A percentile compares a stretch with the other conserved stretches of the same genome.
Conservation (phyloP, 345 rosid genomes). For the Eucalyptus polybractea region DNA sequence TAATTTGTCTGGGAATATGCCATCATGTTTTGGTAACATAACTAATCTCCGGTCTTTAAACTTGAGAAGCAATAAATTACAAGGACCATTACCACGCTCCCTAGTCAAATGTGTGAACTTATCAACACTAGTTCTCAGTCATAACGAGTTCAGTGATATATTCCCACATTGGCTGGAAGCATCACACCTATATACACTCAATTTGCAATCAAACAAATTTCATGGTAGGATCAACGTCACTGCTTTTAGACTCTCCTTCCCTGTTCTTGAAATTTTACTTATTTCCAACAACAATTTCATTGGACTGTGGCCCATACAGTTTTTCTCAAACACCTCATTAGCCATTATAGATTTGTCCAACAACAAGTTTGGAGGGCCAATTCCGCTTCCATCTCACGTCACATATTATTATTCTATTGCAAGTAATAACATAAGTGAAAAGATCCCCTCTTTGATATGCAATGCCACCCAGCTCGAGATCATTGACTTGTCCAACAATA, state of each 20-base stretch:
- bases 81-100: too few relatives aligned
- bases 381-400: background rate
- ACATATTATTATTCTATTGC: background rate
- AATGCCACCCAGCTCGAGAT: background rate
- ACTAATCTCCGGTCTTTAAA: accelerated
- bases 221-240: background rate
- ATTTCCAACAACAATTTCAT: background rate
- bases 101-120: too few relatives aligned
- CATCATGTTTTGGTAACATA: too few relatives aligned
- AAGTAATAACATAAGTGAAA: background rate
- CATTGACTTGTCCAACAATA: background rate
- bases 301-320: background rate
- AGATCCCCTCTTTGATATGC: background rate
- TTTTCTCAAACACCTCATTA: background rate
- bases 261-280: accelerated
- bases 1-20: too few relatives aligned
- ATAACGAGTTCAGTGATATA: background rate
- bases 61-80: too few relatives aligned
- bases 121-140: accelerated
- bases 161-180: background rate
- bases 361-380: background rate
- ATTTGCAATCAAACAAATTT: background rate
- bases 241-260: background rate
- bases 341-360: background rate
- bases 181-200: accelerated